Conservation (phyloP, 331 rosid genomes). For the Rosa hybrid region DNA sequence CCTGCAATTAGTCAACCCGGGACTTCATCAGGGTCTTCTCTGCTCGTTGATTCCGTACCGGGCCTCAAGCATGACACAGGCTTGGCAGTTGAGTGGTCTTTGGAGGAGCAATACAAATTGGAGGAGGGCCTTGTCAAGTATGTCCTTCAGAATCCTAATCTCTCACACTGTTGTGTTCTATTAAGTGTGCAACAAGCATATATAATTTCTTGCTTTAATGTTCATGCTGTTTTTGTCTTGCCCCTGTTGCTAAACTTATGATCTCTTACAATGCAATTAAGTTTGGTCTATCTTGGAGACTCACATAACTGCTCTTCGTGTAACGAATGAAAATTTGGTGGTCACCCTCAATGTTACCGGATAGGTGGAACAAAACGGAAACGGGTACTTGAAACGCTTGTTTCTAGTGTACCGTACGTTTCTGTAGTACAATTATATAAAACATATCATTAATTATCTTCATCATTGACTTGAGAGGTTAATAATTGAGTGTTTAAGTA, state of each 20-base stretch:
- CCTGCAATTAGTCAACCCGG: conserved; percentile 62
- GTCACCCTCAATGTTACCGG: background rate
- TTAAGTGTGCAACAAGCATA: background rate
- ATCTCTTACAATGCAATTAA: background rate
- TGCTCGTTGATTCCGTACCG: conserved; percentile 77
- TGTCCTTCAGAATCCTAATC: conserved; percentile 29
- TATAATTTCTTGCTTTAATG: background rate
- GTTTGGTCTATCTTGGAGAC: background rate
- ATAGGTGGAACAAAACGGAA: background rate
- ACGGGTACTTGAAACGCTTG: background rate
- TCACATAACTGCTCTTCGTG: background rate
- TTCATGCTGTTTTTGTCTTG: background rate
- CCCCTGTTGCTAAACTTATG: conserved; percentile 5
- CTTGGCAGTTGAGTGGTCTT: conserved; percentile 95
- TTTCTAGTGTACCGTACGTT: background rate
- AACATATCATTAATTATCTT: background rate
- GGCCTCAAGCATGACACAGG: conserved; percentile 93
- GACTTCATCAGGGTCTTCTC: conserved; percentile 55
- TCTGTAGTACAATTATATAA: background rate
- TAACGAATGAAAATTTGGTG: background rate
- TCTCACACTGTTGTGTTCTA: background rate
- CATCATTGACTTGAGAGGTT: background rate
- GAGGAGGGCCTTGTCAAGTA: conserved; percentile 83
- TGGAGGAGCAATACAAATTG: conserved; percentile 84
- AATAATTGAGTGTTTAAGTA: background rate